Percentiles rank a stretch among this genome's conserved stretches.
phyloP scores from a whole-genome alignment of 768 basidiomycete species.

The Amanita rimosa region DNA sequence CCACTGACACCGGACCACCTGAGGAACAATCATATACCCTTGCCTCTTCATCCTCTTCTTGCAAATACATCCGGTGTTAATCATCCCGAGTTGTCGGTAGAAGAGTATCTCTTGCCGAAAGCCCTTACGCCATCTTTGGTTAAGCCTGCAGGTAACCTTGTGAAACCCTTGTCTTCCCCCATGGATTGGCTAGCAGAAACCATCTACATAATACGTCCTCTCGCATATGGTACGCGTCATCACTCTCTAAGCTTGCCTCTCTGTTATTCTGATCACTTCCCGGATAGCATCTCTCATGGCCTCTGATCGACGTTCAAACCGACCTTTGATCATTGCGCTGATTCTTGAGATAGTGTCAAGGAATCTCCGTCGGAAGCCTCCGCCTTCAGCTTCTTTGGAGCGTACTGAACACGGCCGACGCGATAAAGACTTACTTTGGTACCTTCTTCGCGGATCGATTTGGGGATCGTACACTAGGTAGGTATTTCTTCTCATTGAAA shows the following conservation, averaged over 20 bases:
- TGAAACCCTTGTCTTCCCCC: constrained; percentile 47
- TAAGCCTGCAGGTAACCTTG: constrained; percentile 55
- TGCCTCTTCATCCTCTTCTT: constrained; percentile 56
- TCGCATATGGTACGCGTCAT: constrained; percentile 55
- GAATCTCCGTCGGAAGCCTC: constrained; percentile 56
- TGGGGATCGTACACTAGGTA: constrained; percentile 76
- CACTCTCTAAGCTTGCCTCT: neutral
- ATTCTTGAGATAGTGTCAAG: constrained; percentile 66
- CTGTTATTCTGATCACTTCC: constrained; percentile 7
- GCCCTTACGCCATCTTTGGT: constrained; percentile 65
- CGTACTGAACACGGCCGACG: constrained; percentile 71
- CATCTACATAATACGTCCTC: constrained; percentile 61
- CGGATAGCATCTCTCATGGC: constrained; percentile 28
- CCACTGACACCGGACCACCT: constrained; percentile 69
- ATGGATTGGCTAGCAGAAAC: constrained; percentile 69
- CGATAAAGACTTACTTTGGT: constrained; percentile 77
- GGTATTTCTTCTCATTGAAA: constrained; percentile 2
- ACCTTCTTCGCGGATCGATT: constrained; percentile 75
- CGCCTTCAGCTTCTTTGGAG: constrained; percentile 52
- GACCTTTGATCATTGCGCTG: constrained; percentile 55
- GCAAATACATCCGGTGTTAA: neutral
- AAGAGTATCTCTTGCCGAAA: constrained; percentile 78
- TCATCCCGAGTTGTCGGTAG: constrained; percentile 42
- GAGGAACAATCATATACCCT: constrained; percentile 60
- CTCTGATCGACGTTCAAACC: constrained; percentile 38